Conservation (phyloP, 129 eudicot genomes). For the Saussurea involucrata region DNA sequence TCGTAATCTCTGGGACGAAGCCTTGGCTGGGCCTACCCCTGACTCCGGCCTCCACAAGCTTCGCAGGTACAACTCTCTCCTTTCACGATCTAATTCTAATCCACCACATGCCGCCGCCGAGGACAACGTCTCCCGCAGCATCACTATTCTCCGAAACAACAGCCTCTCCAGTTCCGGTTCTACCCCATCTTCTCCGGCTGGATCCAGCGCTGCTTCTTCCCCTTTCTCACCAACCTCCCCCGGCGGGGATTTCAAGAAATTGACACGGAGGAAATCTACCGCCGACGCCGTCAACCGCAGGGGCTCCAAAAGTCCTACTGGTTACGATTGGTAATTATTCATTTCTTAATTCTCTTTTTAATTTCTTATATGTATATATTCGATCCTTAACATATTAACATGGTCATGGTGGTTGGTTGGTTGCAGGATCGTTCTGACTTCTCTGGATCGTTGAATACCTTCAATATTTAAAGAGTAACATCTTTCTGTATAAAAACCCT, state of each 20-base stretch:
- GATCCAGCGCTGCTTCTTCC: conserved; percentile 46
- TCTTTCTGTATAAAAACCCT: neutral
- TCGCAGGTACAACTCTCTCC: conserved; percentile 58
- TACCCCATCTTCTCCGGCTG: conserved; percentile 52
- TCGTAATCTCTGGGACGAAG: conserved; percentile 80
- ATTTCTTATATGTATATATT: neutral
- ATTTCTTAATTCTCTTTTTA: conserved; percentile 12
- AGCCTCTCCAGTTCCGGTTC: conserved; percentile 37
- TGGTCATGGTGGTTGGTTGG: neutral
- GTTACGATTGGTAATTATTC: conserved; percentile 53
- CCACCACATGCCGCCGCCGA: neutral
- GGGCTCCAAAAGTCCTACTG: conserved; percentile 44
- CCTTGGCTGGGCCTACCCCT: conserved; percentile 64
- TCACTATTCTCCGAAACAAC: conserved; percentile 37
- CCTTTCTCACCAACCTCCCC: conserved; percentile 54
- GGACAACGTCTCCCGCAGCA: conserved; percentile 39
- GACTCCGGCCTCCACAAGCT: conserved; percentile 55
- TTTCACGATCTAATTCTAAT: conserved; percentile 16
- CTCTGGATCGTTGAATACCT: conserved; percentile 58
- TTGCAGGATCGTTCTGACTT: conserved; percentile 65
- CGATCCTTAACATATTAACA: no score
- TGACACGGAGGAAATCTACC: conserved; percentile 46
- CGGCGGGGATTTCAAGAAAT: conserved; percentile 40
- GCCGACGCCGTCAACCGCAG: conserved; percentile 13
- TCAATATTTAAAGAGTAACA: no score